Percentiles rank a stretch among this genome's conserved stretches.
Evolutionary conservation across 805 yeast genomes (phyloP).

Genomic region (Lipomyces starkeyi): DNA sequence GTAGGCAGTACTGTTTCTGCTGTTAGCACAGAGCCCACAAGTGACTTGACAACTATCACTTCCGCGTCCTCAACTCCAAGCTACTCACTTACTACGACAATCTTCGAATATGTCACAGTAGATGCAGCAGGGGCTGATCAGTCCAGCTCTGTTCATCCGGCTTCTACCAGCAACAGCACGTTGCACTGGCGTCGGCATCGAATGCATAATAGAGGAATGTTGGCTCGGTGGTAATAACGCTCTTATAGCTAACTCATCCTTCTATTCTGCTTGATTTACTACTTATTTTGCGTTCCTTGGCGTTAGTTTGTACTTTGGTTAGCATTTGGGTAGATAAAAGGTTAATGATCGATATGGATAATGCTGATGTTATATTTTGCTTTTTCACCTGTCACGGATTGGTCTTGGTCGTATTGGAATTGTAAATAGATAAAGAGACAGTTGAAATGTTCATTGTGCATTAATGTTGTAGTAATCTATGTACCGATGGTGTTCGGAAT

Average conservation of each 20-base stretch:
- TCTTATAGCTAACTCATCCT: not conserved
- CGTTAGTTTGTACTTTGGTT: not conserved
- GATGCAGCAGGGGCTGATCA: not conserved
- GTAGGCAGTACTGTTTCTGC: not conserved
- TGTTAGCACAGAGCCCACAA: not conserved
- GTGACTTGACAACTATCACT: not conserved
- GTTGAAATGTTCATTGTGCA: not conserved
- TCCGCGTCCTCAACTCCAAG: not conserved
- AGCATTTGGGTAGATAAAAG: not conserved
- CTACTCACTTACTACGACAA: conserved; percentile 8
- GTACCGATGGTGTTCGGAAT: too few relatives aligned
- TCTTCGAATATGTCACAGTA: conserved; percentile 1
- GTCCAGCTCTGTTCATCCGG: not conserved
- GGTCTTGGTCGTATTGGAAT: not conserved
- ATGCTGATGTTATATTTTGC: not conserved
- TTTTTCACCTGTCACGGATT: too few relatives aligned
- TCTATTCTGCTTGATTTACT: not conserved
- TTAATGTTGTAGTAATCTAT: too few relatives aligned
- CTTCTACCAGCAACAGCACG: not conserved
- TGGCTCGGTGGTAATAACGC: not conserved
- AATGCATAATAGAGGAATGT: not conserved
- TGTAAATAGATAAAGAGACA: not conserved
- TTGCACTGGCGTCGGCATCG: conserved; percentile 4
- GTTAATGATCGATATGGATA: not conserved
- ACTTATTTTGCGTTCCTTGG: not conserved